A percentile compares a stretch with the other conserved stretches of the same genome.
phyloP scores from a whole-genome alignment of 345 rosid species.

The Abelmoschus esculentus region DNA sequence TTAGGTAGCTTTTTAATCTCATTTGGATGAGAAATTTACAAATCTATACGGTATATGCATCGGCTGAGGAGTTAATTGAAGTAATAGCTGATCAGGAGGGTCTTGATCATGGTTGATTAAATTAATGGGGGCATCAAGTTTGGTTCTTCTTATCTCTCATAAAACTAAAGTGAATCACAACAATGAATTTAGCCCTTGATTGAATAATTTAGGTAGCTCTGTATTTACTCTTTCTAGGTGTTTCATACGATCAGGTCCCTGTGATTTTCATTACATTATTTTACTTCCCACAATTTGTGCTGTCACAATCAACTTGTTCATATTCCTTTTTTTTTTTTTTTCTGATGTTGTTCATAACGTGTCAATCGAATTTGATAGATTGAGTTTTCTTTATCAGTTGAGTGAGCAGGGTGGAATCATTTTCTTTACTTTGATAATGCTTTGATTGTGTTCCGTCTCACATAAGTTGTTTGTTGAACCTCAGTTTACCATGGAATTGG shows the following conservation, averaged over 20 bases:
- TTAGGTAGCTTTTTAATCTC: background rate
- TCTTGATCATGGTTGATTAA: too few relatives aligned
- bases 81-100: too few relatives aligned
- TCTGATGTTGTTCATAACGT: too few relatives aligned
- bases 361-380: too few relatives aligned
- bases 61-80: too few relatives aligned
- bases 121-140: background rate
- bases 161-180: background rate
- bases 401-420: background rate
- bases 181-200: background rate
- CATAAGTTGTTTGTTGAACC: background rate
- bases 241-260: background rate
- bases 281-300: background rate
- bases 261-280: background rate
- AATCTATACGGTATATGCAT: too few relatives aligned
- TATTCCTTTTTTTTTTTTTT: too few relatives aligned
- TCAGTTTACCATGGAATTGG: slow-evolving; percentile 71
- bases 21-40: background rate
- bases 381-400: background rate
- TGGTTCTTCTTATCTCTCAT: background rate
- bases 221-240: background rate
- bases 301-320: background rate
- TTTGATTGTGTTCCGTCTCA: background rate
- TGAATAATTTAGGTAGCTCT: background rate
- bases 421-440: background rate